Evolutionary conservation across 192 early-diverging fungal species (phyloP).

Genomic region (Gaertneriomyces semiglobifer): DNA sequence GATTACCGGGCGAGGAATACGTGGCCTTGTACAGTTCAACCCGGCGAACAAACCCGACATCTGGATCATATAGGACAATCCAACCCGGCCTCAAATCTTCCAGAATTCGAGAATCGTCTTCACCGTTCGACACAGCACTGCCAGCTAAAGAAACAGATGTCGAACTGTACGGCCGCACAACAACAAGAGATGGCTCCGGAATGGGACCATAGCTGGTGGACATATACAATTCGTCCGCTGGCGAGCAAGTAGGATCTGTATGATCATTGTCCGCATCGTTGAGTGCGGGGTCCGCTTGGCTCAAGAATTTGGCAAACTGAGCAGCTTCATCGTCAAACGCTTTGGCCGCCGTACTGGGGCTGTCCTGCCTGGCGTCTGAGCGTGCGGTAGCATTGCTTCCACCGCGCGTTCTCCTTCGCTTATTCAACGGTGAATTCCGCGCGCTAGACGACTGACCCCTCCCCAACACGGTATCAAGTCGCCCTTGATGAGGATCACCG

Average conservation of each 20-base stretch:
- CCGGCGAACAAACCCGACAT: constrained; percentile 80
- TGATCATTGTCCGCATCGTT: no score
- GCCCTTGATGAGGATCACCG: background rate
- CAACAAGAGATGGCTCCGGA: constrained; percentile 13
- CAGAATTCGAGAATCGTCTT: constrained; percentile 64
- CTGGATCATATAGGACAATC: constrained; percentile 90
- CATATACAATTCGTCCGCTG: background rate
- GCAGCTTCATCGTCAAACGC: constrained; percentile 34
- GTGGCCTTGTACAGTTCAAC: constrained; percentile 59
- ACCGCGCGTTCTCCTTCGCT: constrained; percentile 34
- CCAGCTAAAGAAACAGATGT: constrained; percentile 30
- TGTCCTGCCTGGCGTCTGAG: constrained; percentile 1
- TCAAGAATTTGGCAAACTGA: constrained; percentile 30
- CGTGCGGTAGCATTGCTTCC: constrained; percentile 3
- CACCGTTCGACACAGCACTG: constrained; percentile 38
- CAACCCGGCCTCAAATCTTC: constrained; percentile 67
- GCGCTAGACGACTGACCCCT: constrained; percentile 7
- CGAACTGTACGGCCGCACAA: constrained; percentile 40
- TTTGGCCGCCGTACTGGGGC: constrained; percentile 5
- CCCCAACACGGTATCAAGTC: background rate
- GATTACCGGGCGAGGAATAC: constrained; percentile 26
- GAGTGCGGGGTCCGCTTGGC: constrained; percentile 7
- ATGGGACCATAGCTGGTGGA: constrained; percentile 17
- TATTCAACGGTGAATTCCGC: constrained; percentile 39
- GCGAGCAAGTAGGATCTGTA: no score